phyloP scores from a whole-genome alignment of 176 grass and related monocot species.

The Avena insularis region DNA sequence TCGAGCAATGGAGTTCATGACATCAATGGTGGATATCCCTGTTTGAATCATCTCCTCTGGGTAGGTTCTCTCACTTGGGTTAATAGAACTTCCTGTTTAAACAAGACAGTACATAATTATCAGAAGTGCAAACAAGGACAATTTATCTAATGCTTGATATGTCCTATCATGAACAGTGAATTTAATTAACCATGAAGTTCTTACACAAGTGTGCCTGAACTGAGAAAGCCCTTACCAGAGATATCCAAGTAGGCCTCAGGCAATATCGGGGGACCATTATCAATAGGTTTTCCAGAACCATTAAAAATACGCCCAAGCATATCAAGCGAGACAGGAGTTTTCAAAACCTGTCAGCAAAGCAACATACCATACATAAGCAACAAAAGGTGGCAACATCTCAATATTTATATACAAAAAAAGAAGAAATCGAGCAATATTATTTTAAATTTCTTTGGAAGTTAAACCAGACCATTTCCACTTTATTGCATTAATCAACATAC shows the following conservation, averaged over 20 bases:
- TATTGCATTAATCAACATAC: neutral
- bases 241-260: conserved; percentile 98
- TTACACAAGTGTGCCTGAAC: neutral
- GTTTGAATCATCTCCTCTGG: conserved; percentile 99
- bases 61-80: conserved; percentile 99
- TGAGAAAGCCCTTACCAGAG: conserved; percentile 71
- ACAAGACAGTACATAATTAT: conserved; percentile 8
- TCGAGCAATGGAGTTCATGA: conserved; percentile 99
- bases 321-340: conserved; percentile 97
- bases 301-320: conserved; percentile 99
- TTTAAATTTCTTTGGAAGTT: neutral
- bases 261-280: conserved; percentile 95
- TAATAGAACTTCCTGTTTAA: conserved; percentile 89
- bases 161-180: neutral
- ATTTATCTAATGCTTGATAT: neutral
- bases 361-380: neutral
- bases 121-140: neutral
- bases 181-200: neutral
- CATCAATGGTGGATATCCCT: conserved; percentile 99
- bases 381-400: neutral
- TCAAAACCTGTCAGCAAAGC: conserved; percentile 71
- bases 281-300: conserved; percentile 99
- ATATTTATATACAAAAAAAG: neutral
- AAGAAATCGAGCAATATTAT: neutral
- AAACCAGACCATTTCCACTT: neutral